phyloP scores from a whole-genome alignment of 1,284 basidiomycete species.

The Porodaedalea pini region DNA sequence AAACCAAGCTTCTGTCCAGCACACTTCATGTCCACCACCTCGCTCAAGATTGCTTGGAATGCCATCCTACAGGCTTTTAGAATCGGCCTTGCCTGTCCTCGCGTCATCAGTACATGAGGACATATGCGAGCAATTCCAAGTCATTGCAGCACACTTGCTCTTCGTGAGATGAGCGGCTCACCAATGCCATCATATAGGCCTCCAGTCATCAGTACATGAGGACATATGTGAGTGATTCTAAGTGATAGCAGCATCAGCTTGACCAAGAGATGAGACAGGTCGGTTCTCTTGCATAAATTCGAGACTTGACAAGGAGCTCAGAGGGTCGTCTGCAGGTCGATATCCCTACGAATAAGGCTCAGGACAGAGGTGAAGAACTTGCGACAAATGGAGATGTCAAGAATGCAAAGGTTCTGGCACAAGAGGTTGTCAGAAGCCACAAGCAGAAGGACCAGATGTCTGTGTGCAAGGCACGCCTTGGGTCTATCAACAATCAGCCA shows the following conservation, averaged over 20 bases:
- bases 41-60: too few species aligned
- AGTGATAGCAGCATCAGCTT: conserved; percentile 75
- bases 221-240: too few species aligned
- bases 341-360: conserved; percentile 76
- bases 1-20: too few species aligned
- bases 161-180: too few species aligned
- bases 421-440: conserved; percentile 88
- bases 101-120: too few species aligned
- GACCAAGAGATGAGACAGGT: conserved; percentile 95
- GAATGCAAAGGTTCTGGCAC: conserved; percentile 87
- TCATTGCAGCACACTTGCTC: too few species aligned
- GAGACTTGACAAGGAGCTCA: conserved; percentile 16
- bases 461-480: conserved; percentile 89
- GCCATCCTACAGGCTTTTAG: too few species aligned
- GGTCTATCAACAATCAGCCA: conserved; percentile 89
- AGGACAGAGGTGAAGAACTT: conserved; percentile 81
- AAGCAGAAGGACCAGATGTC: conserved; percentile 93
- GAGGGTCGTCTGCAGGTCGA: conserved; percentile 61
- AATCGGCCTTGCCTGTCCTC: too few species aligned
- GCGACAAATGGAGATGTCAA: conserved; percentile 91
- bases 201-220: too few species aligned
- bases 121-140: too few species aligned
- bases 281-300: conserved; percentile 33
- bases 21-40: too few species aligned
- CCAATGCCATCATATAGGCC: too few species aligned